Percentiles rank a stretch among this genome's conserved stretches.
Evolutionary conservation across 805 yeast genomes (phyloP).

Genomic region (Metschnikowia borealis): DNA sequence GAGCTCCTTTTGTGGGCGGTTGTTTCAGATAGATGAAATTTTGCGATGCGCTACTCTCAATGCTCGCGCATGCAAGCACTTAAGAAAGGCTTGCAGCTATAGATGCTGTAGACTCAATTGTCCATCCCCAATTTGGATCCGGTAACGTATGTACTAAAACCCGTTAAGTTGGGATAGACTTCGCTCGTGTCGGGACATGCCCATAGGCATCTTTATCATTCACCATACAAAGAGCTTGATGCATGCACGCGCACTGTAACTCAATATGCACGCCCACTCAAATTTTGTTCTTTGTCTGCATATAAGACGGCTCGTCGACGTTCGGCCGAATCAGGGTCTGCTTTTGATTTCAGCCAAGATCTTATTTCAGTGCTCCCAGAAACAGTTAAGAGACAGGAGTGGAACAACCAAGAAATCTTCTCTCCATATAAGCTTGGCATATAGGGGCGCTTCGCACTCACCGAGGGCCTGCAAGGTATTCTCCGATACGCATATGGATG

Average conservation of each 20-base stretch:
- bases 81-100: neutral
- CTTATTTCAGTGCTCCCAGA: too few relatives aligned
- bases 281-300: neutral
- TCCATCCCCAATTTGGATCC: too few relatives aligned
- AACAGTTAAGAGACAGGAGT: too few relatives aligned
- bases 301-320: neutral
- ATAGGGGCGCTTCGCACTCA: neutral
- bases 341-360: neutral
- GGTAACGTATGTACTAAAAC: neutral
- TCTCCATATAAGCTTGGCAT: neutral
- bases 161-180: neutral
- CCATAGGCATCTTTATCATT: neutral
- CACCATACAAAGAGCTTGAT: neutral
- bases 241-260: neutral
- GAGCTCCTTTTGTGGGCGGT: too few relatives aligned
- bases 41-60: conserved; percentile 3
- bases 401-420: too few relatives aligned
- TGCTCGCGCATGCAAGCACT: neutral
- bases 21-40: neutral
- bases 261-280: neutral
- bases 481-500: neutral
- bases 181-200: neutral
- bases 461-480: neutral
- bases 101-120: neutral
- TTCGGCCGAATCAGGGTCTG: neutral